These are phyloP conservation scores for Solanum hybrid DNA, from an alignment of 305 asterid species.

Conservation along the genomic window DNA sequence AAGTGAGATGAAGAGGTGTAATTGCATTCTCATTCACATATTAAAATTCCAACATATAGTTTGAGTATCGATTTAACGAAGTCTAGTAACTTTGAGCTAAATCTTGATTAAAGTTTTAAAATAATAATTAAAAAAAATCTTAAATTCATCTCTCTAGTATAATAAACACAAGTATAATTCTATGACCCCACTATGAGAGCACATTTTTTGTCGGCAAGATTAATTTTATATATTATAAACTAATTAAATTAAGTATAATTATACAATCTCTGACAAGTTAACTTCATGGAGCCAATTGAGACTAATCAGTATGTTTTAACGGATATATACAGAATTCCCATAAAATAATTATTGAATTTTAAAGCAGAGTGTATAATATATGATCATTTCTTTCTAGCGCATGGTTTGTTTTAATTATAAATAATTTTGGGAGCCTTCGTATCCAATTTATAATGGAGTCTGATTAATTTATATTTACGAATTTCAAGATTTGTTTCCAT, in stretches of 20 bases:
- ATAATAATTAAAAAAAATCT: background rate
- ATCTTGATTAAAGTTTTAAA: background rate
- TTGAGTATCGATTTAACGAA: background rate
- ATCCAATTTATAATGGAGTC: too few relatives aligned
- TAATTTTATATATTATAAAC: background rate
- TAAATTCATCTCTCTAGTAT: accelerated
- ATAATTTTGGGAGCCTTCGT: background rate
- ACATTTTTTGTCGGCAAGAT: background rate
- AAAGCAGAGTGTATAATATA: background rate
- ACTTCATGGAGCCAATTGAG: background rate
- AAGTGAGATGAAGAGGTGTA: background rate
- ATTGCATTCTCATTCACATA: background rate
- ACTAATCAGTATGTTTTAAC: background rate
- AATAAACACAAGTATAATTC: background rate
- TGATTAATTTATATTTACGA: too few relatives aligned
- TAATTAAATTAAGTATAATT: background rate
- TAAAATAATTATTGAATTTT: background rate
- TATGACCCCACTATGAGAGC: background rate
- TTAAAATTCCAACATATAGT: background rate
- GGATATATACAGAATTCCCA: background rate
- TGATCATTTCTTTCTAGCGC: background rate
- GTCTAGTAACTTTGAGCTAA: background rate
- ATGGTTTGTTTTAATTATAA: background rate
- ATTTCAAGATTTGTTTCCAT: too few relatives aligned
- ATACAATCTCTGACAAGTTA: background rate